Base-by-base conservation (phyloP, 768 basidiomycete species). In the Tylopilus balloui region DNA sequence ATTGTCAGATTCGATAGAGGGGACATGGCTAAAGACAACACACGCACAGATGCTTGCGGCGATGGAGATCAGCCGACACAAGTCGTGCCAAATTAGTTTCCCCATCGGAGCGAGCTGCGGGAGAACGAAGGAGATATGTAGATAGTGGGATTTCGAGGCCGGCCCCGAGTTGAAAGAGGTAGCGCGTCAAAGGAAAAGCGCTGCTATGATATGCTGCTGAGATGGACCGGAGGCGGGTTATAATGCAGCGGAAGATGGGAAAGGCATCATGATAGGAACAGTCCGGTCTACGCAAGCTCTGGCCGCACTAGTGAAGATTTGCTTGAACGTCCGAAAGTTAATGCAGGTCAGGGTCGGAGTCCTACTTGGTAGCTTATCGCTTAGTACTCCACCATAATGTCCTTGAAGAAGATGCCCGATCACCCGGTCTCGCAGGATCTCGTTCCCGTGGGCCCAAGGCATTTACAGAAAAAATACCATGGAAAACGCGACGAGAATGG, bases 51-150 rank as follows among this genome's bases (percentile, higher is more conserved):
- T 67, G 55, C 78, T 83, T 37, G 87, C 82, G 6, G 84, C 75
- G 56, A 90, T 75, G 34, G 86, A 70, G 56, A 88, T 73, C 46
- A 76, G 73, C 54, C 86, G 86, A 57, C 81, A 73, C 64, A 87
- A 81, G 57, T 88, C 80, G 68, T 88, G 82, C 88, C 88, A 90
- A 58, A 91, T 69, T 56, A 92, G 76, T 42, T 81, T 83, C 54
- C 88, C 90, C 90, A 92, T 92, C 29, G 14, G 41, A 31, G 24
- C 20, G 50, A 50, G 51, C 45, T 20, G 35, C 19, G 35, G 19
- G 12, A 17, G 35, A 11, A 36, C 10, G 35, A 17, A 12, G 37
- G 31, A 23, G 20, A 5, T 34, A 19, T n/a, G 40, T 1, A 19
- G 17, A 9, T 24, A 28, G 8, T 27, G 24, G 15, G 23, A 13